Conservation (phyloP, 2,329 filamentous ascomycete species). For the Thyridium curvatum region DNA sequence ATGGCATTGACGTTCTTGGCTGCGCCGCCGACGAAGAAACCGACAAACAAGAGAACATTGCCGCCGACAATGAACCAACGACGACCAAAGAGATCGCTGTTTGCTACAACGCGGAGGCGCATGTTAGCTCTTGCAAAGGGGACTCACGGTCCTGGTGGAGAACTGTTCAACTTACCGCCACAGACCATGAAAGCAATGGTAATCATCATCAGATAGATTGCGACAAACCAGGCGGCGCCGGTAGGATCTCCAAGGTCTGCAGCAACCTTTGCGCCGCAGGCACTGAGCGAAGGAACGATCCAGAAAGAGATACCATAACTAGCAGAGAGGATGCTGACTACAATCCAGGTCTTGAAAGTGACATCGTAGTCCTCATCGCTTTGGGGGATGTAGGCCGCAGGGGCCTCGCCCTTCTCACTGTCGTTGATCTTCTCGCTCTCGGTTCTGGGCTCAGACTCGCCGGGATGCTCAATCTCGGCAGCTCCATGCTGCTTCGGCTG, state of each 20-base stretch:
- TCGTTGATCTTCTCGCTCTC: neutral
- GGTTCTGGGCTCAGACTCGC: no score
- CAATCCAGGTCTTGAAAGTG: constrained; percentile 32
- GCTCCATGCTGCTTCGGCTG: neutral
- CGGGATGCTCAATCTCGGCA: neutral
- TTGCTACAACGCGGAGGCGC: constrained; percentile 17
- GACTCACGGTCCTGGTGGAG: neutral
- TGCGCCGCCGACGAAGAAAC: constrained; percentile 28
- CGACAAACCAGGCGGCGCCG: constrained; percentile 24
- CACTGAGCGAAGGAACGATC: constrained; percentile 26
- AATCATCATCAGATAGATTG: constrained; percentile 30
- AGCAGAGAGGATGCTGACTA: constrained; percentile 26
- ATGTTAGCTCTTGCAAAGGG: constrained; percentile 15
- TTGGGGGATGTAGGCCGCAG: constrained; percentile 16
- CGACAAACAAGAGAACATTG: constrained; percentile 30
- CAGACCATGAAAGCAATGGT: constrained; percentile 33
- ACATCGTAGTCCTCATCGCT: constrained; percentile 28
- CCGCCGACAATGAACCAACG: constrained; percentile 37
- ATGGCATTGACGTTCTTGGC: constrained; percentile 30
- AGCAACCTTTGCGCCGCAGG: constrained; percentile 20
- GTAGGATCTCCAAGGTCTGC: constrained; percentile 25
- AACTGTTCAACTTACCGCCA: constrained; percentile 10
- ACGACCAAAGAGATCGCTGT: constrained; percentile 40
- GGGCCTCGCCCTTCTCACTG: neutral
- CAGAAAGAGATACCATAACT: constrained; percentile 31